A percentile compares a stretch with the other conserved stretches of the same genome.
Conservation (phyloP, 2,329 filamentous ascomycete species). For the Fusarium multiceps region DNA sequence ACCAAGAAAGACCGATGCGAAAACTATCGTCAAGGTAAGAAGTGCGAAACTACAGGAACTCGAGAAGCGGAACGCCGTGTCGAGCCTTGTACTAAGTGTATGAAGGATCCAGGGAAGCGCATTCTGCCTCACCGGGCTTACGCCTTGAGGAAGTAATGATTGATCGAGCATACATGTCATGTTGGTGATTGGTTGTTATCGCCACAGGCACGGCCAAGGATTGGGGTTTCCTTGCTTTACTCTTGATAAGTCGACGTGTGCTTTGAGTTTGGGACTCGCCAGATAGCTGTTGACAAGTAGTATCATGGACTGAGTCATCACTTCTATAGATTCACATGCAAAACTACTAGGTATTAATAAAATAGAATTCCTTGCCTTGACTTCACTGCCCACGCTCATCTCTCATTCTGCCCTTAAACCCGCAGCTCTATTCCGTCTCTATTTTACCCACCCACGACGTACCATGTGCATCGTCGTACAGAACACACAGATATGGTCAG, state of each 20-base stretch:
- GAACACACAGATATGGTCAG: neutral
- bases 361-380: rapidly evolving
- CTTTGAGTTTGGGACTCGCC: too few species aligned
- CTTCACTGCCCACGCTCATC: too few species aligned
- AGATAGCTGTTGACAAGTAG: too few species aligned
- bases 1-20: neutral
- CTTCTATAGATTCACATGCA: neutral
- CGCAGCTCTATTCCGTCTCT: too few species aligned
- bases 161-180: neutral
- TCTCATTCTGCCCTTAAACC: too few species aligned
- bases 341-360: neutral
- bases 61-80: neutral
- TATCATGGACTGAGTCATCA: neutral
- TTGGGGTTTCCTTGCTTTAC: too few species aligned
- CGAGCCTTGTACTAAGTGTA: neutral
- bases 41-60: neutral
- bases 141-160: neutral
- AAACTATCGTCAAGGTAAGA: rapidly evolving
- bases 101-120: neutral
- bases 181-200: too few species aligned
- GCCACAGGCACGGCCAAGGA: too few species aligned
- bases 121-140: neutral
- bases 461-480: neutral
- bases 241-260: too few species aligned
- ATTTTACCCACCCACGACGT: too few species aligned